Conservation (phyloP, 192 early-diverging fungal species). For the Gamsiella multidivaricata region DNA sequence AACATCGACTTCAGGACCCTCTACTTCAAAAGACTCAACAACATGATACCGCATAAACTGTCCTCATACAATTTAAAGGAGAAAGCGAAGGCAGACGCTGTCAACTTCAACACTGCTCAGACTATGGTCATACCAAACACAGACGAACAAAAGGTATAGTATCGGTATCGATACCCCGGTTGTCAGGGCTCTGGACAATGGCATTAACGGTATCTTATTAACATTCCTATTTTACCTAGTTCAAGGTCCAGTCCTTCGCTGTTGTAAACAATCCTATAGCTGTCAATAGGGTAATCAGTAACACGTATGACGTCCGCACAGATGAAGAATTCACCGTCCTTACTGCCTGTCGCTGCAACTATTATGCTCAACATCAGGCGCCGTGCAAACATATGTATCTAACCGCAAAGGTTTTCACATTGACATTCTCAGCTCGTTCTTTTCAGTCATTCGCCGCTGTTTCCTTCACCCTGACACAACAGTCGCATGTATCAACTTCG, state of each 20-base stretch:
- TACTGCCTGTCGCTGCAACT: slow-evolving; percentile 8
- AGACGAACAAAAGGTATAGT: slow-evolving; percentile 5
- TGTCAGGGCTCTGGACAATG: not conserved
- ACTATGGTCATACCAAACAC: slow-evolving; percentile 9
- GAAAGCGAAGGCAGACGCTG: slow-evolving; percentile 6
- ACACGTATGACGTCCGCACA: slow-evolving; percentile 12
- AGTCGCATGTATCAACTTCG: too few species aligned
- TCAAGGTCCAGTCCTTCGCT: slow-evolving; percentile 24
- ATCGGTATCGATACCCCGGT: not conserved
- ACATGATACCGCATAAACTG: slow-evolving; percentile 10
- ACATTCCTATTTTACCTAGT: slow-evolving; percentile 7
- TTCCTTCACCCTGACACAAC: too few species aligned
- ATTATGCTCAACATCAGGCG: slow-evolving; percentile 4
- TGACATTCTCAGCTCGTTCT: too few species aligned
- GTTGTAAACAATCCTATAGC: not conserved
- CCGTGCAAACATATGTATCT: slow-evolving; percentile 27
- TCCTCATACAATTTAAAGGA: slow-evolving; percentile 7
- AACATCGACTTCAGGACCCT: slow-evolving; percentile 20
- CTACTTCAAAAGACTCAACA: slow-evolving; percentile 5
- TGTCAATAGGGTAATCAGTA: not conserved
- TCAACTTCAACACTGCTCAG: not conserved
- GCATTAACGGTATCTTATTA: not conserved
- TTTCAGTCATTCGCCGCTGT: too few species aligned
- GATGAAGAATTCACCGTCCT: not conserved
- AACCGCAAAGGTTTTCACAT: not conserved